Conservation (phyloP, 495 filamentous ascomycete species). For the Friedmanniomyces endolithicus region DNA sequence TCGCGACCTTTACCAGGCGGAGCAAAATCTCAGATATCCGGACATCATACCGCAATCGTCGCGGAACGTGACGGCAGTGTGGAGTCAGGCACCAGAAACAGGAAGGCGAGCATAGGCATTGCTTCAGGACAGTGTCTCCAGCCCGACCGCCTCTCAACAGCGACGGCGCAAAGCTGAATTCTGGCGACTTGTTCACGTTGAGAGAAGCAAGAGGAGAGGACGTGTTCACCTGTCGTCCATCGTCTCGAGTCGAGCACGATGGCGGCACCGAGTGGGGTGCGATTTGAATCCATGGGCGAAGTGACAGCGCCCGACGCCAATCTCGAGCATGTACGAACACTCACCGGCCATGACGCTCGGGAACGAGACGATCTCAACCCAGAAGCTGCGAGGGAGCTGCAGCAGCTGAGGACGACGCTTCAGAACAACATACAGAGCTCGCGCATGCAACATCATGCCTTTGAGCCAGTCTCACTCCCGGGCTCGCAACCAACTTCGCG, state of each 20-base stretch:
- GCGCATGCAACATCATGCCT: conserved; percentile 72
- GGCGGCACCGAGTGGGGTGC: conserved; percentile 36
- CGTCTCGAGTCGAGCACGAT: background rate
- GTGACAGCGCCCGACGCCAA: conserved; percentile 55
- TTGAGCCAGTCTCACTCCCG: conserved; percentile 80
- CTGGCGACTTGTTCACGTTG: too few species aligned
- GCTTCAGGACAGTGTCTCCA: too few species aligned
- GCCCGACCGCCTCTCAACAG: too few species aligned
- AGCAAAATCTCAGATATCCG: too few species aligned
- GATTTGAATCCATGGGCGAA: conserved; percentile 67
- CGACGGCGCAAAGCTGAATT: too few species aligned
- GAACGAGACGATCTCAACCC: conserved; percentile 31
- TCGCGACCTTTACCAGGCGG: too few species aligned
- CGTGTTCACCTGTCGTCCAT: background rate
- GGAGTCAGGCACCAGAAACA: too few species aligned
- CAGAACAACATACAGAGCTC: conserved; percentile 65
- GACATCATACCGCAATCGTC: too few species aligned
- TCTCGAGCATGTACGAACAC: conserved; percentile 26
- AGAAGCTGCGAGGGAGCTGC: conserved; percentile 52
- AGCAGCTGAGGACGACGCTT: conserved; percentile 57
- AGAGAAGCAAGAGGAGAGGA: too few species aligned
- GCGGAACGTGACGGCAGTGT: too few species aligned
- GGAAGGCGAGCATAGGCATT: too few species aligned
- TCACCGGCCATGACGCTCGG: conserved; percentile 28
- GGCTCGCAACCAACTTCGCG: conserved; percentile 28